These are phyloP conservation scores for Syzygium jambos DNA, from an alignment of 345 rosid species.

Conservation along the genomic window DNA sequence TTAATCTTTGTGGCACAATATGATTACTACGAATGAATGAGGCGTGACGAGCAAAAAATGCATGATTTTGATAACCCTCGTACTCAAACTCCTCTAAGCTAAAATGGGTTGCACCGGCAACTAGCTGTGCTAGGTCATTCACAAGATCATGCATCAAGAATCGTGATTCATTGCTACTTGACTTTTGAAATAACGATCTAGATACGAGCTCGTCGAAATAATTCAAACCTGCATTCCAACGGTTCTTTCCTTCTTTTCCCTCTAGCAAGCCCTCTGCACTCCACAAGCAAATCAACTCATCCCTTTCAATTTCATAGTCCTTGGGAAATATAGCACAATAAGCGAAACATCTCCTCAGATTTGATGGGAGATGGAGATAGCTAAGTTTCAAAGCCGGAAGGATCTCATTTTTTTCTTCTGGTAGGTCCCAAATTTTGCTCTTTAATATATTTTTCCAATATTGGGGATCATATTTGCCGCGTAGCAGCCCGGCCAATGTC, in stretches of 20 bases:
- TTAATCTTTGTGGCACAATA: fast-evolving
- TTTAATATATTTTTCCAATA: fast-evolving
- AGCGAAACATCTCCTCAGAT: background rate
- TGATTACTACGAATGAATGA: fast-evolving
- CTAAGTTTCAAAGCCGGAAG: background rate
- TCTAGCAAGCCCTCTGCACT: background rate
- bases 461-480: fast-evolving
- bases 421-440: background rate
- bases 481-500: background rate
- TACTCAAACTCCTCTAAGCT: background rate
- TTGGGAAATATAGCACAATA: fast-evolving
- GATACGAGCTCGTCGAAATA: background rate
- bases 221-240: background rate
- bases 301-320: background rate
- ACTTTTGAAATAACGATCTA: background rate
- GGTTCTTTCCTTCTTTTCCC: background rate
- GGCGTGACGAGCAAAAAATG: fast-evolving
- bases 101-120: fast-evolving
- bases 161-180: fast-evolving
- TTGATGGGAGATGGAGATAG: fast-evolving
- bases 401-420: fast-evolving
- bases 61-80: background rate
- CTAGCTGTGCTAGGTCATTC: background rate
- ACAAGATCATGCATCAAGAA: background rate
- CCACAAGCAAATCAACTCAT: background rate